phyloP scores from a whole-genome alignment of 306 rosid genomes.

The Parietaria judaica region DNA sequence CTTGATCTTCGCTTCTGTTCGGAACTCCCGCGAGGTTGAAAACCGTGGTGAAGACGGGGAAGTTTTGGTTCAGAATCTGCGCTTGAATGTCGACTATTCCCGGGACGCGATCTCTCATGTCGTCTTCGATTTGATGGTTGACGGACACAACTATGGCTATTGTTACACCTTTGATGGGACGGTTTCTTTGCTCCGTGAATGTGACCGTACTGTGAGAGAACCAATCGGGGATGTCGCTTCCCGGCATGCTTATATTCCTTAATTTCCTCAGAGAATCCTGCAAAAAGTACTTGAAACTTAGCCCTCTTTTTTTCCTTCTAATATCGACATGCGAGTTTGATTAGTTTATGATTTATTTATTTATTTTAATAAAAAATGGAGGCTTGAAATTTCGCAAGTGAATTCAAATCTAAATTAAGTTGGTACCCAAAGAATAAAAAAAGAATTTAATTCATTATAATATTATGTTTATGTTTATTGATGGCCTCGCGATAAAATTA shows the following conservation, averaged over 20 bases:
- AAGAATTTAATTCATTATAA: too few species aligned
- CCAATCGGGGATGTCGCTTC: constrained; percentile 54
- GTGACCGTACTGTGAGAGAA: constrained; percentile 29
- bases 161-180: constrained; percentile 30
- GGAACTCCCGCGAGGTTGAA: constrained; percentile 39
- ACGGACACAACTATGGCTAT: constrained; percentile 42
- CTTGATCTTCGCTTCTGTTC: constrained; percentile 32
- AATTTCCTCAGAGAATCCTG: constrained; percentile 52
- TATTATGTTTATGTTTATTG: too few species aligned
- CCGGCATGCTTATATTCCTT: constrained; percentile 49
- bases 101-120: constrained; percentile 11
- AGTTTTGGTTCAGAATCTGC: constrained; percentile 30
- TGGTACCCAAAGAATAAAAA: too few species aligned
- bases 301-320: background rate
- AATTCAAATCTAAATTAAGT: too few species aligned
- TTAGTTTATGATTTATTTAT: too few species aligned
- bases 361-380: too few species aligned
- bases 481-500: too few species aligned
- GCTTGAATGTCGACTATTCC: constrained; percentile 31
- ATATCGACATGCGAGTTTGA: too few species aligned
- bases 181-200: constrained; percentile 34
- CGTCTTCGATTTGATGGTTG: constrained; percentile 24
- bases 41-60: constrained; percentile 13
- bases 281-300: background rate
- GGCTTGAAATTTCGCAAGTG: too few species aligned